Conservation (phyloP, 495 filamentous ascomycete species). For the Parathielavia hyrcaniae region DNA sequence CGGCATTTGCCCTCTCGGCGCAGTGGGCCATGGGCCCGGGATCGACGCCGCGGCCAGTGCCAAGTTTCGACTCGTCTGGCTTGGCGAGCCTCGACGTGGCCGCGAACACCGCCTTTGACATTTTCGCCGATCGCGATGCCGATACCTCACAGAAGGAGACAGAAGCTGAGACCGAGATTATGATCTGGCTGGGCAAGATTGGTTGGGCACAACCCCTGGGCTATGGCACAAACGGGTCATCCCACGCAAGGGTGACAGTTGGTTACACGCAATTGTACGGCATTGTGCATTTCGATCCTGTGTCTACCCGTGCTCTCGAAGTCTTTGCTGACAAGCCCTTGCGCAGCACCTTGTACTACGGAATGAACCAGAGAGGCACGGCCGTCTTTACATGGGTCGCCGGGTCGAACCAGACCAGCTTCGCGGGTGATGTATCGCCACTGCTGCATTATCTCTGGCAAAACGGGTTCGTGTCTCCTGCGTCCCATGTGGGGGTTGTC, state of each 20-base stretch:
- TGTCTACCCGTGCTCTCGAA: neutral
- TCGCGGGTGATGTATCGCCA: slow-evolving; percentile 27
- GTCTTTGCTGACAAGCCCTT: slow-evolving; percentile 10
- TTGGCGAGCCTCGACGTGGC: slow-evolving; percentile 16
- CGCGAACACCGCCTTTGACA: slow-evolving; percentile 32
- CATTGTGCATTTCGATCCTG: neutral
- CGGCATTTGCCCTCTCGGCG: slow-evolving; percentile 24
- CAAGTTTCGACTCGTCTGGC: slow-evolving; percentile 18
- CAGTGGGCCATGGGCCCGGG: slow-evolving; percentile 32
- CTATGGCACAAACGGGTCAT: slow-evolving; percentile 9
- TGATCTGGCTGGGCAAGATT: slow-evolving; percentile 30
- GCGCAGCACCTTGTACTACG: slow-evolving; percentile 25
- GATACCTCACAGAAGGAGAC: slow-evolving; percentile 18
- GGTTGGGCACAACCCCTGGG: slow-evolving; percentile 26
- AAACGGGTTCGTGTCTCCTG: slow-evolving; percentile 23
- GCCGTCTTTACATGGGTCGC: slow-evolving; percentile 29
- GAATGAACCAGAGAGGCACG: slow-evolving; percentile 27
- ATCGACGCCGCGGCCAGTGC: slow-evolving; percentile 19
- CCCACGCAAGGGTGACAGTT: slow-evolving; percentile 11
- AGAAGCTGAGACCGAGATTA: slow-evolving; percentile 30
- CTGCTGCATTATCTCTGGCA: slow-evolving; percentile 29
- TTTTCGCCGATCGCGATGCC: slow-evolving; percentile 28
- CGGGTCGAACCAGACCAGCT: slow-evolving; percentile 16
- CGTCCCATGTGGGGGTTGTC: slow-evolving; percentile 24
- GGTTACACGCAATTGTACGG: slow-evolving; percentile 23